Base-by-base conservation (phyloP, 768 basidiomycete genomes). In the Brasilioporus rufonigricans region DNA sequence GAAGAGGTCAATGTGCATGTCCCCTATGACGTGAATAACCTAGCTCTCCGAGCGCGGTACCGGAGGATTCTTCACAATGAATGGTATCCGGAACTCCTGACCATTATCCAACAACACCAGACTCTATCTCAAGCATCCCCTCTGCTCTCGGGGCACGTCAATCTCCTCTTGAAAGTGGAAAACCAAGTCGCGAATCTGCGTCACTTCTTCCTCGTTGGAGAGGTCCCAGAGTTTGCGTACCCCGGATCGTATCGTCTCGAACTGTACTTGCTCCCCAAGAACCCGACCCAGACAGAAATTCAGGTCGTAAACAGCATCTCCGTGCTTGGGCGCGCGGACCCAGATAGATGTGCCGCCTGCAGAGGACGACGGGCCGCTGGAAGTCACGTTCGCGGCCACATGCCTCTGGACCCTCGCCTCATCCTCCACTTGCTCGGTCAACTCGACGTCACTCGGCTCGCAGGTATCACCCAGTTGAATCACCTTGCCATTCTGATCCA, bases 161-260 rank as follows among this genome's bases (percentile, higher is more conserved):
- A 31, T 2, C 48, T 53, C 9, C 48, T 61, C 29, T 19, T 62
- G 35, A 44, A 50, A 36, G 32, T 62, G 19, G 49, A 40, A 0
- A 3, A 40, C 1, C 31, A 21, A 0, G 5, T 5, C 5, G 29
- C 44, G 0, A 24, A 41, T 16, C 24, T 63, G 33, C 62, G 55
- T 24, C 43, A 55, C 8, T 63, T 52, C 35, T 16, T 2, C 14
- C 6, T 64, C 14, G 11, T 35, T 2, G 62, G 50, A 13, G 1
- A 48, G 0, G 3, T 63, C 1, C 62, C 55, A 19, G 58, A 64
- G 44, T 64, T 61, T 13, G 58, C 62, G 14, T 61, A 52, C 50
- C 5, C 47, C 5, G 62, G n/a, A n/a, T n/a, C n/a, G n/a, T n/a
- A n/a, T n/a, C n/a, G n/a, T n/a, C n/a, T n/a, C n/a, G n/a, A n/a